Evolutionary conservation across 306 rosid species (phyloP).

Genomic region (Corylus avellana): DNA sequence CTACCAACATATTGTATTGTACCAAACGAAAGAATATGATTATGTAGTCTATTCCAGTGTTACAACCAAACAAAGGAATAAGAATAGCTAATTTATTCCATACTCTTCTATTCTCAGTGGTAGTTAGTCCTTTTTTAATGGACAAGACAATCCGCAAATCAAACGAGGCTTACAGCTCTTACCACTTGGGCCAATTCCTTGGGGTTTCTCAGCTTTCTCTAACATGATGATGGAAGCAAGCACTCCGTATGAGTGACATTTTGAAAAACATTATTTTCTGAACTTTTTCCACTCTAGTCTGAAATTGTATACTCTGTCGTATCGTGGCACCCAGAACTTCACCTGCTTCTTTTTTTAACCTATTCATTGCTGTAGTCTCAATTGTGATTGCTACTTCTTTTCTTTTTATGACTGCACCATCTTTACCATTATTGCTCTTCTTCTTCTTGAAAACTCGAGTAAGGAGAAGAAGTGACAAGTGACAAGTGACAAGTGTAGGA

Average conservation of each 20-base stretch:
- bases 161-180: too few relatives aligned
- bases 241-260: not conserved
- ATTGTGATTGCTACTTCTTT: slow-evolving; percentile 31
- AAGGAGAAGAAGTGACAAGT: too few relatives aligned
- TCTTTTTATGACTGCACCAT: slow-evolving; percentile 25
- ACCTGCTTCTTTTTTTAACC: slow-evolving; percentile 22
- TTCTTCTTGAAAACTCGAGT: not conserved
- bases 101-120: too few relatives aligned
- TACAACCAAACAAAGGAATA: too few relatives aligned
- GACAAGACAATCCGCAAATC: too few relatives aligned
- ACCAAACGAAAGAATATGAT: too few relatives aligned
- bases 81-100: too few relatives aligned
- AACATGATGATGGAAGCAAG: not conserved
- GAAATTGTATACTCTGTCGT: not conserved
- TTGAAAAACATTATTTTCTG: not conserved
- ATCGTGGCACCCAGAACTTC: slow-evolving; percentile 23
- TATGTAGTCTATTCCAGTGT: too few relatives aligned
- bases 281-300: not conserved
- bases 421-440: slow-evolving; percentile 24
- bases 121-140: too few relatives aligned
- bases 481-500: slow-evolving; percentile 29
- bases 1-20: too few relatives aligned
- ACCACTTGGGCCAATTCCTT: too few relatives aligned
- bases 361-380: slow-evolving; percentile 17
- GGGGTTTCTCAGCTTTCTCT: not conserved